phyloP scores from a whole-genome alignment of 139 green algal genomes.

The Chlorella sp. region DNA sequence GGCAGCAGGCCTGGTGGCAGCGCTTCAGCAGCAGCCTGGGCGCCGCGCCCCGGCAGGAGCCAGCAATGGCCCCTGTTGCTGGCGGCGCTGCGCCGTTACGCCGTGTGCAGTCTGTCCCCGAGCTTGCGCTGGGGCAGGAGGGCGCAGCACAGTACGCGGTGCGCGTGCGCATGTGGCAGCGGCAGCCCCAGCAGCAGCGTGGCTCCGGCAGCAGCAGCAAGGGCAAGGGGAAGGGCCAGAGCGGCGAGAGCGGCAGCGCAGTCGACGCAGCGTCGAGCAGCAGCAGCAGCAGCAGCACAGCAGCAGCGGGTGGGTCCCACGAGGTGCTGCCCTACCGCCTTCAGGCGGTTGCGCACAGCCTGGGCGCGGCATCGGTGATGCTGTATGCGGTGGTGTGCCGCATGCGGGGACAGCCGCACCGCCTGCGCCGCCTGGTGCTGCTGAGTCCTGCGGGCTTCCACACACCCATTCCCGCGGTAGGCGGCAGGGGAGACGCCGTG shows the following conservation, averaged over 20 bases:
- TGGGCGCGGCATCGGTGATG: constrained; percentile 70
- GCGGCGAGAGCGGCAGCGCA: neutral
- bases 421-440: constrained; percentile 75
- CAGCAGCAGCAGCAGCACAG: neutral
- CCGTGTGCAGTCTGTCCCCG: neutral
- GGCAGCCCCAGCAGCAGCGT: neutral
- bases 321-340: constrained; percentile 32
- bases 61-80: neutral
- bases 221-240: neutral
- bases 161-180: neutral
- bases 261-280: neutral
- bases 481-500: no score
- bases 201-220: neutral
- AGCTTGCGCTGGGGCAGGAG: constrained; percentile 1
- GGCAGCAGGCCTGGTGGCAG: neutral
- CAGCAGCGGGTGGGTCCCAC: neutral
- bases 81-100: neutral
- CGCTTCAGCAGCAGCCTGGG: neutral
- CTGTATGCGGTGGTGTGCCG: constrained; percentile 62
- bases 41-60: neutral
- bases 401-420: constrained; percentile 50
- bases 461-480: constrained; percentile 35
- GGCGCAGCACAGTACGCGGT: neutral
- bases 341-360: constrained; percentile 65
- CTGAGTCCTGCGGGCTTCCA: constrained; percentile 86